These are phyloP conservation scores for Choiromyces venosus DNA, from an alignment of 495 filamentous ascomycete species.

Conservation along the genomic window DNA sequence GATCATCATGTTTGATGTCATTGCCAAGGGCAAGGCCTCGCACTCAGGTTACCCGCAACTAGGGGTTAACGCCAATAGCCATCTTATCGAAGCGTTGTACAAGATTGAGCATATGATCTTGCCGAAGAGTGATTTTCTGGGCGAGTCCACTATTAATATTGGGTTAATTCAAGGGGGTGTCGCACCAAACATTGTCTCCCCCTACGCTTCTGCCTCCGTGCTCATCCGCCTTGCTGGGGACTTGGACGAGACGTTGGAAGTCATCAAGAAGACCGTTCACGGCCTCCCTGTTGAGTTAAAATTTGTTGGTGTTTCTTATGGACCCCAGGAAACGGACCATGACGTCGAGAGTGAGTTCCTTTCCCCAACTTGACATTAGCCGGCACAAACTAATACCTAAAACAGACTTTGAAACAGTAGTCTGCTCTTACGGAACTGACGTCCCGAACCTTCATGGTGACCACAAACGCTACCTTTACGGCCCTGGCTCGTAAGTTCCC, in stretches of 20 bases:
- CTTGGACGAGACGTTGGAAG: slow-evolving; percentile 51
- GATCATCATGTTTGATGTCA: slow-evolving; percentile 57
- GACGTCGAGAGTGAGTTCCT: slow-evolving; percentile 61
- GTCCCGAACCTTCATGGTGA: slow-evolving; percentile 67
- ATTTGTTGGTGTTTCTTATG: slow-evolving; percentile 57
- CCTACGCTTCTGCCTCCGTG: slow-evolving; percentile 60
- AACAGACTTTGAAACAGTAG: slow-evolving; percentile 65
- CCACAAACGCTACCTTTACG: slow-evolving; percentile 81
- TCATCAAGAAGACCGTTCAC: slow-evolving; percentile 56
- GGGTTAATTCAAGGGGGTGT: slow-evolving; percentile 74
- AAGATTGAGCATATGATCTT: slow-evolving; percentile 60
- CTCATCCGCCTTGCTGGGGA: slow-evolving; percentile 71
- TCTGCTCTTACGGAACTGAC: slow-evolving; percentile 91
- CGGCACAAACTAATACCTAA: slow-evolving; percentile 4
- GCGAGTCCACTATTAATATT: slow-evolving; percentile 82
- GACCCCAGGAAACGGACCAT: slow-evolving; percentile 67
- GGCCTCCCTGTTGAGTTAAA: slow-evolving; percentile 55
- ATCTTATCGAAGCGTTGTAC: slow-evolving; percentile 63
- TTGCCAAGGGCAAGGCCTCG: slow-evolving; percentile 67
- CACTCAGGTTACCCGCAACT: slow-evolving; percentile 88
- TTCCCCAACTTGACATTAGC: background rate
- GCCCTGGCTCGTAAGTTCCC: slow-evolving; percentile 58
- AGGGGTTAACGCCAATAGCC: slow-evolving; percentile 69
- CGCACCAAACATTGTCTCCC: slow-evolving; percentile 80
- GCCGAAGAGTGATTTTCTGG: slow-evolving; percentile 68